Base-by-base conservation (phyloP, 2,329 filamentous ascomycete species). In the Fusarium liriodendri region DNA sequence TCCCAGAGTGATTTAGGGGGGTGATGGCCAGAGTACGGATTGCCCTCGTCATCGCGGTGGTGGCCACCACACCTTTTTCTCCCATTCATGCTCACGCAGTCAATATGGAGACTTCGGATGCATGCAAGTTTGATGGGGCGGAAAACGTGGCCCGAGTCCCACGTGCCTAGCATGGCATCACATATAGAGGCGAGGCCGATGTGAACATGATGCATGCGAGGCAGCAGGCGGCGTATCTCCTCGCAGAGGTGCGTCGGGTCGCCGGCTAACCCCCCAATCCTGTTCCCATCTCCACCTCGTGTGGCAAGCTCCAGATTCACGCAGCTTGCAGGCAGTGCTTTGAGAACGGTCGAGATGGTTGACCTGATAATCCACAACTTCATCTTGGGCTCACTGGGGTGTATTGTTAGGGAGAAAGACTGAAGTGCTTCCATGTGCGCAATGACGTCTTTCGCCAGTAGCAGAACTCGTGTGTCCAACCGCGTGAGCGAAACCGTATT, bases 121-220 rank as follows among this genome's bases (percentile, higher is more conserved):
- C 18, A 13, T 1, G 52, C 54, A 10, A 69, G 14, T 0, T 8
- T 33, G 10, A 52, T 62, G 0, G 59, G 52, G 11, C 52, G 35
- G 9, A 45, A 69, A 27, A 4, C n/a, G 2, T 22, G 4, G 7
- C 33, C 6, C 0, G 7, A 22, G 2, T 62, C 55, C 55, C 61
- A 58, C 1, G 11, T 61, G 11, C 68, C 66, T 10, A 70, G 58
- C 6, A 66, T 18, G 11, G 27, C 38, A 29, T 66, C 54, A 4
- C 66, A 70, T 9, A 69, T 1, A 25, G 10, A 25, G 16, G 13
- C 16, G 18, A 66, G 27, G 5, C 57, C 37, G 2, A 70, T 37
- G 11, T 52, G 68, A 5, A 52, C 55, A 9, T 70, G 55, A 1
- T 66, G 52, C 66, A 70, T 58, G 2, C 62, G 66, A 0, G 66